A percentile compares a stretch with the other conserved stretches of the same genome.
These are phyloP conservation scores for Choiromyces venosus DNA, from an alignment of 495 filamentous ascomycete genomes.

Conservation along the genomic window DNA sequence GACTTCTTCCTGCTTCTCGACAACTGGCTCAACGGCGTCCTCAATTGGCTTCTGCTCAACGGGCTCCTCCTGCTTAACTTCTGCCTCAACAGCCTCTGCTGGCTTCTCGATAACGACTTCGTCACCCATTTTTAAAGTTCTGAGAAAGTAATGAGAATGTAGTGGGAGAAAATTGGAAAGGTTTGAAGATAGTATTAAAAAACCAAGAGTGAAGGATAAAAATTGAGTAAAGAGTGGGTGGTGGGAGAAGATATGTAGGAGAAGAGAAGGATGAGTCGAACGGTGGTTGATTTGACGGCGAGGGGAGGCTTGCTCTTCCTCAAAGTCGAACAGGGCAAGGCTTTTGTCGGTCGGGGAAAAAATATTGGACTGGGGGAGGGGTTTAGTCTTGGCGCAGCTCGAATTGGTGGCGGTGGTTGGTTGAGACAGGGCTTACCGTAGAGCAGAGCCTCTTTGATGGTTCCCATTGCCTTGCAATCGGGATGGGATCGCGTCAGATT, in stretches of 20 bases:
- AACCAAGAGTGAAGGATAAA: neutral
- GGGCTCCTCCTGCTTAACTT: neutral
- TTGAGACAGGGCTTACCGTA: neutral
- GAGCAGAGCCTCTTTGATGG: neutral
- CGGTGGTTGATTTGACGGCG: neutral
- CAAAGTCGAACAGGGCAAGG: neutral
- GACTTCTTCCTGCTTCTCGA: conserved; percentile 4
- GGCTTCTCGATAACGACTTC: neutral
- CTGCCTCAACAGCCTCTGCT: neutral
- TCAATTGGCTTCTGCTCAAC: neutral
- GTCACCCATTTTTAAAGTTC: neutral
- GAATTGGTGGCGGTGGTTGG: neutral
- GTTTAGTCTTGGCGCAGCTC: neutral
- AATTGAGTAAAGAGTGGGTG: neutral
- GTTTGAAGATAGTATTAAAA: neutral
- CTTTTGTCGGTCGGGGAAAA: neutral
- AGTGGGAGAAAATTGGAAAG: neutral
- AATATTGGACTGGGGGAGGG: neutral
- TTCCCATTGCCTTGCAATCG: neutral
- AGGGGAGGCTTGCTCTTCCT: neutral
- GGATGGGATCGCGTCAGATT: neutral
- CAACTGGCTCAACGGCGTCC: neutral
- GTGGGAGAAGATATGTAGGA: neutral
- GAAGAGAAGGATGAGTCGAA: neutral
- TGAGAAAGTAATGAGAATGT: neutral